Conservation (phyloP, 305 asterid species). For the Solanum chacoense region DNA sequence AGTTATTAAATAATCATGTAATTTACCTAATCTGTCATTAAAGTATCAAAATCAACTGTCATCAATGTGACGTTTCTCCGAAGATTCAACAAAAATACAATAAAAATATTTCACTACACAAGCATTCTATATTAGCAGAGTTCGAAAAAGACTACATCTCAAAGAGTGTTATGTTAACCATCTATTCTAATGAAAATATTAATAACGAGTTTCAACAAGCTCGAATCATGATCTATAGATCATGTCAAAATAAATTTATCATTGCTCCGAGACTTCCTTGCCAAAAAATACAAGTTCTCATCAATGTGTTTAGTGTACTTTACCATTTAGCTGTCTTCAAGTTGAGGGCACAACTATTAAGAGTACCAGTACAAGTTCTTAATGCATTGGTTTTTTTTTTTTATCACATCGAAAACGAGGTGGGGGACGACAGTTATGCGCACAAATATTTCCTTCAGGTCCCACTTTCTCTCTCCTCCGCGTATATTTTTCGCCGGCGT, state of each 20-base stretch:
- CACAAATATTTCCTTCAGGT: constrained; percentile 16
- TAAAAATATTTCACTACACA: background rate
- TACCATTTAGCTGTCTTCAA: background rate
- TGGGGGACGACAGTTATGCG: constrained; percentile 45
- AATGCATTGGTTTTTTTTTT: background rate
- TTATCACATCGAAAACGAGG: constrained; percentile 2
- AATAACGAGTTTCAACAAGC: background rate
- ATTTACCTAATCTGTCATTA: background rate
- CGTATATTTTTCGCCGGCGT: constrained; percentile 20
- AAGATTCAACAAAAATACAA: constrained; percentile 5
- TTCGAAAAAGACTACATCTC: background rate
- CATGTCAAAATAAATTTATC: background rate
- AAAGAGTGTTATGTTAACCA: background rate
- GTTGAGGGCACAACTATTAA: background rate
- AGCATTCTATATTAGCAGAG: background rate
- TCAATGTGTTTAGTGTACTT: background rate
- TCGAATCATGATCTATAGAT: background rate
- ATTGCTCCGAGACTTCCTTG: background rate
- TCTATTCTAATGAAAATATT: background rate
- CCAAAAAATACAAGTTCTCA: background rate
- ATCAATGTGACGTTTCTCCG: constrained; percentile 14
- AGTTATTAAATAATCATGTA: background rate
- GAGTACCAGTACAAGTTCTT: background rate
- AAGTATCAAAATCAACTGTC: constrained; percentile 2
- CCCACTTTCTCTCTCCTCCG: constrained; percentile 8